Conservation (phyloP, 2,329 filamentous ascomycete genomes). For the Beauveria sp. region DNA sequence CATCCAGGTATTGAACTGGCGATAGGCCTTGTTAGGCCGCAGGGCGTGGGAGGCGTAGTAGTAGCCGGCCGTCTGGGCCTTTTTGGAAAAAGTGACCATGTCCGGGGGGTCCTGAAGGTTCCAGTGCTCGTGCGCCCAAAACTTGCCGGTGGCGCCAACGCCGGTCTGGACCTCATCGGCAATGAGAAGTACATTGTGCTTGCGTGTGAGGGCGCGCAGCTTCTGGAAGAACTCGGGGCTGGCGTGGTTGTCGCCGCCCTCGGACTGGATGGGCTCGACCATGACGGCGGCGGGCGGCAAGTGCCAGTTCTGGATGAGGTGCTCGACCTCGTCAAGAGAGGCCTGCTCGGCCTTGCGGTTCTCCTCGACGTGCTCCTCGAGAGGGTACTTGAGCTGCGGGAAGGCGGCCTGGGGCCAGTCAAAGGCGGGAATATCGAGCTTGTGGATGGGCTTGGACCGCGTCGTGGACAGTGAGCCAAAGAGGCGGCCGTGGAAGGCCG, state of each 20-base stretch:
- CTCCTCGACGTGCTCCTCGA: conserved; percentile 70
- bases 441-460: conserved; percentile 88
- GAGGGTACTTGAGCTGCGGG: conserved; percentile 77
- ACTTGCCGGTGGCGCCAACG: conserved; percentile 84
- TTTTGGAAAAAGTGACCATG: conserved; percentile 94
- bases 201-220: conserved; percentile 70
- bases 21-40: conserved; percentile 85
- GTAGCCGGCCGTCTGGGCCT: conserved; percentile 89
- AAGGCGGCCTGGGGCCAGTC: conserved; percentile 92
- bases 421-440: conserved; percentile 89
- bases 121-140: conserved; percentile 98
- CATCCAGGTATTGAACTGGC: conserved; percentile 98
- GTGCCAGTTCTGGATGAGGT: conserved; percentile 71
- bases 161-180: conserved; percentile 94
- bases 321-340: conserved; percentile 75
- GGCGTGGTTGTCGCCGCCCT: conserved; percentile 92
- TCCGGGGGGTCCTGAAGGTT: conserved; percentile 70
- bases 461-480: conserved; percentile 85
- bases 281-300: conserved; percentile 74
- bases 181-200: conserved; percentile 74
- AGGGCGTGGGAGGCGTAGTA: conserved; percentile 78
- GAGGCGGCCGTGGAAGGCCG: conserved; percentile 82
- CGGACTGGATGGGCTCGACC: conserved; percentile 86
- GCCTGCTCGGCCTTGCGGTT: conserved; percentile 76
- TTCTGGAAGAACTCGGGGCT: conserved; percentile 80